phyloP scores from a whole-genome alignment of 805 yeast genomes.

The Barnettozyma sp. region DNA sequence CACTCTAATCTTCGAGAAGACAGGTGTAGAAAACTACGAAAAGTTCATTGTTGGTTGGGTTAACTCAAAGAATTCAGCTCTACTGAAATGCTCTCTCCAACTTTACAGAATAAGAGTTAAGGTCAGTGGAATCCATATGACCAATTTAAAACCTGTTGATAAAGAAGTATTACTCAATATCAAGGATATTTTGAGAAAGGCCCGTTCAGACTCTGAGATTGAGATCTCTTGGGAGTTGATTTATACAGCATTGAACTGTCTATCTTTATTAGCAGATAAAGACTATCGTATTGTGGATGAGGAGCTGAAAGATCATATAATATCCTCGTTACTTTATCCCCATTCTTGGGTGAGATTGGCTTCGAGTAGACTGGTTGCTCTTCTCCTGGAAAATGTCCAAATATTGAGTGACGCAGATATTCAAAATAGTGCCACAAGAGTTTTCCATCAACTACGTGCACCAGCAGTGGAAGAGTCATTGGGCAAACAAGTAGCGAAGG shows the following conservation, averaged over 20 bases:
- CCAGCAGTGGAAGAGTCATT: conserved; percentile 60
- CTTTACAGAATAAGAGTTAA: conserved; percentile 56
- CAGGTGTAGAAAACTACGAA: conserved; percentile 34
- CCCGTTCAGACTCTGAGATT: conserved; percentile 32
- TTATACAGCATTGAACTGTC: conserved; percentile 55
- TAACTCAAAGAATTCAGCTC: conserved; percentile 38
- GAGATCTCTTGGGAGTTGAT: conserved; percentile 71
- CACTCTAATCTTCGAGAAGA: conserved; percentile 43
- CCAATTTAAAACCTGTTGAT: conserved; percentile 41
- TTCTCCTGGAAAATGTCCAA: conserved; percentile 37
- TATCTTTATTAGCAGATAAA: conserved; percentile 36
- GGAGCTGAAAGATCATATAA: conserved; percentile 33
- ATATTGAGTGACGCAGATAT: conserved; percentile 40
- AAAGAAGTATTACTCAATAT: conserved; percentile 31
- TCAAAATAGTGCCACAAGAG: conserved; percentile 62
- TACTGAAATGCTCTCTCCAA: conserved; percentile 68
- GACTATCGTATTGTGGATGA: conserved; percentile 24
- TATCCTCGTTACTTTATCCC: conserved; percentile 64
- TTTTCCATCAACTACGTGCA: conserved; percentile 76
- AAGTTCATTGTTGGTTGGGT: conserved; percentile 53
- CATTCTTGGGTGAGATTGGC: conserved; percentile 85
- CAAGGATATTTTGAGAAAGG: conserved; percentile 29
- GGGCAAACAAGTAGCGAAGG: conserved; percentile 59
- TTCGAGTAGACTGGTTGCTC: conserved; percentile 53
- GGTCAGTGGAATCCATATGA: conserved; percentile 21